Base-by-base conservation (phyloP, 169 alveolate species). In the Cyclospora cayetanensis region DNA sequence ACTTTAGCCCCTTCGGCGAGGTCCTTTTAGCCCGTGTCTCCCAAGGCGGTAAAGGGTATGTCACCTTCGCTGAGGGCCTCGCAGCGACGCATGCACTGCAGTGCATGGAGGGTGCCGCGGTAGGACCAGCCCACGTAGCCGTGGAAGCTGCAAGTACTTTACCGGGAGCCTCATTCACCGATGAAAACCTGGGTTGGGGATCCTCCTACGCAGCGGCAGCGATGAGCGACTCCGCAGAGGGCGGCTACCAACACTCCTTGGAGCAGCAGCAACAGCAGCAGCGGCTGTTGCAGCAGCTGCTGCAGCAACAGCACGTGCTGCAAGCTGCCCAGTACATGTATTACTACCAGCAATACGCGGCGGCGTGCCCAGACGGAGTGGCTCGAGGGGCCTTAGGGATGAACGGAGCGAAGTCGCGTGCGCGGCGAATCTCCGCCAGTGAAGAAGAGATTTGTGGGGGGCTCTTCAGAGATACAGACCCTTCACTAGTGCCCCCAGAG, bases 31-130 rank as follows among this genome's bases (percentile, higher is more conserved):
- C 68, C 2, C 31, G 84, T 15, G 34, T 52, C 39, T 42, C 55
- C 5, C 70, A 82, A 7, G 83, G 84, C 5, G 79, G 90, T 4
- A 90, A 90, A 41, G 93, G 70, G 35, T 43, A 52, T 41, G 82
- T 90, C 12, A 76, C 87, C 3, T 90, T 90, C 31, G 90, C 86
- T 15, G 93, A 74, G 74, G 77, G 68, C 7, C 77, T 52, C 1
- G 93, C 93, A 7, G 93, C 93, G 25, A 86, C 52, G 41, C 46
- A 90, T 27, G 90, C 93, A 29, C 74, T 50, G 74, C 72, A n/a
- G 39, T 79, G 74, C 52, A 46, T 79, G 89, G 35, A 52, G 34
- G 74, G 53, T 22, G 89, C 89, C 9, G 68, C 89, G 0, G 7
- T 74, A 41, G 85, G 85, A 39, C 39, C 85, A 1, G 85, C 63